Evolutionary conservation across 345 rosid species (phyloP).

Genomic region (Microthlaspi erraticum): DNA sequence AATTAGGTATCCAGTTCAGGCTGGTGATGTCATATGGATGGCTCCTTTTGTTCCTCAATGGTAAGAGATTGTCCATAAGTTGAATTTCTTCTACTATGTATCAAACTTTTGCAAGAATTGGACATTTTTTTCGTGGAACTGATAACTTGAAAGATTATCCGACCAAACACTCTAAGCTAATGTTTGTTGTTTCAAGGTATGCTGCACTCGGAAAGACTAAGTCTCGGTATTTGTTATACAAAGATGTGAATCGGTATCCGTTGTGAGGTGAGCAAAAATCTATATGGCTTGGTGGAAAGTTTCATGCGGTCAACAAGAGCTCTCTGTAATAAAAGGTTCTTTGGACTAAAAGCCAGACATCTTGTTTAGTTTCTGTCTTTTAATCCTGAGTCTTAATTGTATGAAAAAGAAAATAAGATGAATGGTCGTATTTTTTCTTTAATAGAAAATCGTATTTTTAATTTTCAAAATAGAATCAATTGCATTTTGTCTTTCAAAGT

Average conservation of each 20-base stretch:
- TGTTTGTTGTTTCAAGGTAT: constrained; percentile 62
- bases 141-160: constrained; percentile 6
- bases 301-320: constrained; percentile 20
- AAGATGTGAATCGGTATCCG: constrained; percentile 86
- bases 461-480: no score
- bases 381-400: no score
- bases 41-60: constrained; percentile 98
- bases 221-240: constrained; percentile 73
- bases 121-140: constrained; percentile 17
- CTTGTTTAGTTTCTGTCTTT: constrained; percentile 2
- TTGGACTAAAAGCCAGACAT: constrained; percentile 3
- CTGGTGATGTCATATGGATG: constrained; percentile 98
- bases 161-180: constrained; percentile 20
- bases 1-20: constrained; percentile 87
- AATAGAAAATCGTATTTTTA: no score
- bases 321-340: constrained; percentile 1
- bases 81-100: constrained; percentile 8
- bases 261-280: constrained; percentile 34
- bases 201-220: constrained; percentile 81
- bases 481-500: no score
- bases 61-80: constrained; percentile 47
- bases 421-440: no score
- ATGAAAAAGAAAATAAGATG: no score
- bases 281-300: constrained; percentile 21
- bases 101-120: constrained; percentile 1